Conservation (phyloP, 2,329 filamentous ascomycete species). For the Didymosphaeria variabile region DNA sequence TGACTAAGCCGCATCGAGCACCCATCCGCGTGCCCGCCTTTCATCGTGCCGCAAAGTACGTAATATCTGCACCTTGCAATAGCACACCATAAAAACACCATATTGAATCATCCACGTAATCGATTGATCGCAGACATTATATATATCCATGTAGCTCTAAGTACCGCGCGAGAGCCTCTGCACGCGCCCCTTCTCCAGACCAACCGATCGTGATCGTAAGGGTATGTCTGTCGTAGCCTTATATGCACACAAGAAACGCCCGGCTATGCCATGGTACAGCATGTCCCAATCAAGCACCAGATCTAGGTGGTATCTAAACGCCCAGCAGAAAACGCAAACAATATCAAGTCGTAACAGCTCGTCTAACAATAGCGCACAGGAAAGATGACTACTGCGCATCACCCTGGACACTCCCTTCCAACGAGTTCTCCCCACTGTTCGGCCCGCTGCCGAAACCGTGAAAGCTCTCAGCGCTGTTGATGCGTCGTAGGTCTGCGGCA, state of each 20-base stretch:
- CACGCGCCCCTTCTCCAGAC: neutral
- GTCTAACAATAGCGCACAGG: neutral
- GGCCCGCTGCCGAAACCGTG: conserved; percentile 31
- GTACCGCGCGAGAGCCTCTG: neutral
- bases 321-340: neutral
- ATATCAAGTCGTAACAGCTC: neutral
- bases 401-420: conserved; percentile 1
- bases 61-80: neutral
- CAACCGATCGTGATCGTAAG: too few species aligned
- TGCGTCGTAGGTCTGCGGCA: conserved; percentile 30
- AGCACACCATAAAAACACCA: conserved; percentile 6
- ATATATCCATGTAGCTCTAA: conserved; percentile 1
- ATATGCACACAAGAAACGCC: conserved; percentile 1
- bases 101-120: conserved; percentile 1
- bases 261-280: too few species aligned
- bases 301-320: conserved; percentile 9
- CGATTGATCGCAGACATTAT: neutral
- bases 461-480: conserved; percentile 41
- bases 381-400: neutral
- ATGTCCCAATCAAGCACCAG: neutral
- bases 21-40: neutral
- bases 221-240: neutral
- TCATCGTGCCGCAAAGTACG: neutral
- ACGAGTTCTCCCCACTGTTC: neutral
- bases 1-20: neutral